Evolutionary conservation across 2,329 filamentous ascomycete genomes (phyloP), one percentile per base, ranked within the genome.

Genomic region (Fusarium pseudocircinatum): DNA sequence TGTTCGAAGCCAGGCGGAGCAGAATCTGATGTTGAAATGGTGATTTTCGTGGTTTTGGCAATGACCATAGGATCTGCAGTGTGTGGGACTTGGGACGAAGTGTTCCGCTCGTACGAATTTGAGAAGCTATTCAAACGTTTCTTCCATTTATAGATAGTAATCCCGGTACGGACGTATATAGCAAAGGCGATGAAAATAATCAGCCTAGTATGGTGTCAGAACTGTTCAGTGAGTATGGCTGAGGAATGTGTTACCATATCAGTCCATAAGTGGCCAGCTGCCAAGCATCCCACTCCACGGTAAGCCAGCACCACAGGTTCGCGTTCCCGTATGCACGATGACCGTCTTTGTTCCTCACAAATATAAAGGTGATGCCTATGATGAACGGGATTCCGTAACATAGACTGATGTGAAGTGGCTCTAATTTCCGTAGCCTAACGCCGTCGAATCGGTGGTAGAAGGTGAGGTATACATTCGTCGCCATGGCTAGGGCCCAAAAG

Each of bases 211-310:
- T 24, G n/a, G 6, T 4, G 26, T 66, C 49, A 65, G 49, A 43
- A 43, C 2, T 43, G 36, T 65, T 7, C 1, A 26, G 24, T 6
- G 36, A 42, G 28, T 14, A 60, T n/a, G 18, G 6, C 6, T 1
- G 37, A 64, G 16, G 14, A 56, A 43, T 43, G 7, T 6, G 1
- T 66, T 65, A 66, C 63, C 63, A 66, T 18, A 66, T 66, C 10
- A 65, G 60, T 49, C 60, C 60, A 8, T 66, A 66, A 4, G 63
- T 66, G 14, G 63, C 63, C 37, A 66, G 63, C 60, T 66, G 63
- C 63, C 60, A 66, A 15, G 63, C 63, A 58, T 66, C 63, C 63
- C 63, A 66, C 15, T 66, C 49, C 2, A 66, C 63, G 4, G 63
- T 66, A 12, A 66, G 49, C 63, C 63, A 66, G 12, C 63, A 66